A percentile compares a stretch with the other conserved stretches of the same genome.
Conservation (phyloP, 139 green algal genomes). For the Diplosphaera chodatii region DNA sequence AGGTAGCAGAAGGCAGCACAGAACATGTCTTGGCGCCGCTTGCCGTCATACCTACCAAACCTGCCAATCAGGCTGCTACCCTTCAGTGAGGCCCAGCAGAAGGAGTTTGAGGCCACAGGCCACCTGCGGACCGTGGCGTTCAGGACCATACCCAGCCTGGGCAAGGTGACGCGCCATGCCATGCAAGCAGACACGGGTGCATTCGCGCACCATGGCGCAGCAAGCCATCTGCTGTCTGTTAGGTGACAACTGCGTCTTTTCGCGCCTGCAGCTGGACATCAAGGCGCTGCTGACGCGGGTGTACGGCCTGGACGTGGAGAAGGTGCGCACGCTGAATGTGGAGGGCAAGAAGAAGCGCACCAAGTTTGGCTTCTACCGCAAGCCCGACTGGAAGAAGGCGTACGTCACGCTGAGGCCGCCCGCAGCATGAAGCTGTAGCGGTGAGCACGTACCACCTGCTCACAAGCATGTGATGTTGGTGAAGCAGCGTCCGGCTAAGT, state of each 20-base stretch:
- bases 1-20: no score
- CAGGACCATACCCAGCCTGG: conserved; percentile 63
- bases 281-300: conserved; percentile 70
- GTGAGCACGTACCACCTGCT: no score
- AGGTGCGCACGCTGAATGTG: conserved; percentile 84
- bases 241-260: no score
- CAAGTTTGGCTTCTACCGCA: conserved; percentile 30
- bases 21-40: conserved; percentile 41
- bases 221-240: no score
- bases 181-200: no score
- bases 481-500: no score
- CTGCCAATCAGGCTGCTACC: conserved; percentile 54
- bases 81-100: conserved; percentile 38
- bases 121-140: conserved; percentile 67
- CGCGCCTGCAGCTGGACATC: conserved; percentile 84
- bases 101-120: conserved; percentile 55
- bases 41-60: conserved; percentile 59
- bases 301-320: conserved; percentile 79
- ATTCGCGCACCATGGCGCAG: no score
- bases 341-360: conserved; percentile 77
- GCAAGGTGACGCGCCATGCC: conserved; percentile 77
- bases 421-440: no score
- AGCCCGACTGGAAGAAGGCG: conserved; percentile 90
- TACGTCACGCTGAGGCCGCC: conserved; percentile 73
- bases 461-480: no score